These are phyloP conservation scores for Coemansia sp. DNA, from an alignment of 192 early-diverging fungal species.

Conservation along the genomic window DNA sequence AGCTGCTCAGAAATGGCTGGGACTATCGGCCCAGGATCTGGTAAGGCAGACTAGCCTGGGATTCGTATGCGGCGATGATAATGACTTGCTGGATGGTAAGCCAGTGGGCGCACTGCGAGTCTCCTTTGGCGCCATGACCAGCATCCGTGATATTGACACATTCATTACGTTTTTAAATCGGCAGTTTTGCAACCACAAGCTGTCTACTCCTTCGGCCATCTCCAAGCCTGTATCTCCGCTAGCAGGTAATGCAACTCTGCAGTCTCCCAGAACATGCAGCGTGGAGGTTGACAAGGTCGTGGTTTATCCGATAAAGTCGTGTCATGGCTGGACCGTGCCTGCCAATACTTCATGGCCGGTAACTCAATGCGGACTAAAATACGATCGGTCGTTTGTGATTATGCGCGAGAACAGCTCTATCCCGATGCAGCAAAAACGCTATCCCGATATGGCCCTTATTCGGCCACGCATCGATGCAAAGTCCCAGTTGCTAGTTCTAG, in stretches of 20 bases:
- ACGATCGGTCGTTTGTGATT: slow-evolving; percentile 41
- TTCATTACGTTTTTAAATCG: slow-evolving; percentile 62
- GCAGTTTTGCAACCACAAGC: slow-evolving; percentile 48
- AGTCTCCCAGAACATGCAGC: neutral
- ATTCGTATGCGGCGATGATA: slow-evolving; percentile 70
- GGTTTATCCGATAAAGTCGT: slow-evolving; percentile 81
- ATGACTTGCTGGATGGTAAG: slow-evolving; percentile 67
- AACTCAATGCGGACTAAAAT: slow-evolving; percentile 31
- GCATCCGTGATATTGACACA: slow-evolving; percentile 57
- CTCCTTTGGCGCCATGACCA: slow-evolving; percentile 74
- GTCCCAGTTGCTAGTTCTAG: slow-evolving; percentile 47
- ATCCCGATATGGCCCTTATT: slow-evolving; percentile 64
- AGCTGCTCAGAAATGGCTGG: slow-evolving; percentile 63
- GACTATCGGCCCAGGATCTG: slow-evolving; percentile 57
- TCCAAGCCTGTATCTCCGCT: neutral
- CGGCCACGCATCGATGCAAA: slow-evolving; percentile 48
- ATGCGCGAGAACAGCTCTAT: slow-evolving; percentile 39
- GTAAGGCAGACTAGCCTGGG: slow-evolving; percentile 57
- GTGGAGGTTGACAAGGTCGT: slow-evolving; percentile 32
- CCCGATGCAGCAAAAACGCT: slow-evolving; percentile 69
- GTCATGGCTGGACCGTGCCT: slow-evolving; percentile 56
- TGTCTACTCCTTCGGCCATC: too few relatives aligned
- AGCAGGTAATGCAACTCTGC: neutral
- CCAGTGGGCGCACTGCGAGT: slow-evolving; percentile 72
- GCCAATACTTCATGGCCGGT: slow-evolving; percentile 26